Conservation (phyloP, 2,329 filamentous ascomycete species). For the Madurella fahalii region DNA sequence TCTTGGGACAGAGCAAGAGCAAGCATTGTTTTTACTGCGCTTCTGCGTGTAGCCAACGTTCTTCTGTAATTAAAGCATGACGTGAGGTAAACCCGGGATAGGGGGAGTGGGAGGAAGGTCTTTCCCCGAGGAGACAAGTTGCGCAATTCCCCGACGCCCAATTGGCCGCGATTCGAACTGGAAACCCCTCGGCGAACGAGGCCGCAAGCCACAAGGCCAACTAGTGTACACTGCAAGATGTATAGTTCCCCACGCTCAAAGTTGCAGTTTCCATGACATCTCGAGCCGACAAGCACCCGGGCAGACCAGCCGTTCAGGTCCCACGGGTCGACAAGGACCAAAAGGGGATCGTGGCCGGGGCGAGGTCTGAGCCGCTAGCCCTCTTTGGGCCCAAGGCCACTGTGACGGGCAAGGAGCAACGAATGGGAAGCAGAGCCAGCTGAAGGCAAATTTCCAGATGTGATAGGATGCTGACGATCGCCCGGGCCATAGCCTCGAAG, state of each 20-base stretch:
- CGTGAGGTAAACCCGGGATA: too few relatives aligned
- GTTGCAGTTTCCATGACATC: too few relatives aligned
- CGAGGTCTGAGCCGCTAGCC: slow-evolving; percentile 13
- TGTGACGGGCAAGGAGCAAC: slow-evolving; percentile 21
- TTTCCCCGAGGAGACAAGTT: too few relatives aligned
- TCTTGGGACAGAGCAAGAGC: not conserved
- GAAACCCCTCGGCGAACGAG: too few relatives aligned
- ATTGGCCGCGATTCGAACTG: not conserved
- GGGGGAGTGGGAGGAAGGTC: too few relatives aligned
- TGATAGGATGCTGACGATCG: slow-evolving; percentile 25
- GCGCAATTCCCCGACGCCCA: not conserved
- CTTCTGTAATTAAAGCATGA: too few relatives aligned
- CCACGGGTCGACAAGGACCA: not conserved
- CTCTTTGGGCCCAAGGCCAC: slow-evolving; percentile 13
- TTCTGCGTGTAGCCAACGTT: not conserved
- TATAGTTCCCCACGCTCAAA: too few relatives aligned
- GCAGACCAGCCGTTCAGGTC: too few relatives aligned
- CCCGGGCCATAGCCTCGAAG: slow-evolving; percentile 6
- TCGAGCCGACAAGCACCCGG: too few relatives aligned
- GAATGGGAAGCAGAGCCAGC: slow-evolving; percentile 22
- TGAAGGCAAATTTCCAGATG: slow-evolving; percentile 24
- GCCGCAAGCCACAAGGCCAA: too few relatives aligned
- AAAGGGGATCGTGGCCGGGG: not conserved
- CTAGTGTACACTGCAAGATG: too few relatives aligned
- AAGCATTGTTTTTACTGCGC: not conserved